A percentile compares a stretch with the other conserved stretches of the same genome.
Evolutionary conservation across 1,284 basidiomycete genomes (phyloP).

Genomic region (Schizopora paradoxa): DNA sequence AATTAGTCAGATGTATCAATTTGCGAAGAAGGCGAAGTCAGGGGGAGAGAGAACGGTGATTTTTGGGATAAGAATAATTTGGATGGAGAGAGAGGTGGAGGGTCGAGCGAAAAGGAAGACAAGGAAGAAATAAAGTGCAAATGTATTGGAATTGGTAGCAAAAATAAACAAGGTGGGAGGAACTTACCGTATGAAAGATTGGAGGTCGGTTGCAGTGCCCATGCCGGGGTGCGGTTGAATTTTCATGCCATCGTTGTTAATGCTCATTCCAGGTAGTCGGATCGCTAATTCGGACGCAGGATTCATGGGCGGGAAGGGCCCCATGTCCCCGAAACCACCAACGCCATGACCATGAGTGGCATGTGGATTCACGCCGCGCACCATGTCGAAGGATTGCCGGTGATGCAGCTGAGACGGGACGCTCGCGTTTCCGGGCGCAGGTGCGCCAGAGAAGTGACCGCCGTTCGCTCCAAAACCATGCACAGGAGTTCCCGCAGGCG

Average conservation of each 20-base stretch:
- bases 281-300: conserved; percentile 50
- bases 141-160: conserved; percentile 4
- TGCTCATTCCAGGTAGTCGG: conserved; percentile 41
- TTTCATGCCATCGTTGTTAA: conserved; percentile 56
- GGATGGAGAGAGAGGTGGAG: no score
- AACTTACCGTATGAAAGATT: conserved; percentile 71
- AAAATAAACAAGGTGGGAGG: conserved; percentile 3
- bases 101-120: conserved; percentile 1
- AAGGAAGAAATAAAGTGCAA: not conserved
- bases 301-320: conserved; percentile 46
- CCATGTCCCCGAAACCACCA: conserved; percentile 50
- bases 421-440: conserved; percentile 12
- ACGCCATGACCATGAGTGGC: conserved; percentile 54
- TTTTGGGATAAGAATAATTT: no score
- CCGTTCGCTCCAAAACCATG: conserved; percentile 26
- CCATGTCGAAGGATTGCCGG: conserved; percentile 46
- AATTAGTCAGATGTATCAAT: conserved; percentile 19
- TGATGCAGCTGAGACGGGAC: conserved; percentile 20
- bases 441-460: conserved; percentile 46
- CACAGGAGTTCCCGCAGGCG: no score
- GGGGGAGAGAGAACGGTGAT: no score
- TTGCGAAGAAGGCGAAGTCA: no score
- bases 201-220: conserved; percentile 59
- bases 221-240: conserved; percentile 51
- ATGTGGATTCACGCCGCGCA: conserved; percentile 62